Percentiles rank a stretch among this genome's conserved stretches.
These are phyloP conservation scores for Teratosphaeria destructans DNA, from an alignment of 2,329 filamentous ascomycete genomes.

Conservation along the genomic window DNA sequence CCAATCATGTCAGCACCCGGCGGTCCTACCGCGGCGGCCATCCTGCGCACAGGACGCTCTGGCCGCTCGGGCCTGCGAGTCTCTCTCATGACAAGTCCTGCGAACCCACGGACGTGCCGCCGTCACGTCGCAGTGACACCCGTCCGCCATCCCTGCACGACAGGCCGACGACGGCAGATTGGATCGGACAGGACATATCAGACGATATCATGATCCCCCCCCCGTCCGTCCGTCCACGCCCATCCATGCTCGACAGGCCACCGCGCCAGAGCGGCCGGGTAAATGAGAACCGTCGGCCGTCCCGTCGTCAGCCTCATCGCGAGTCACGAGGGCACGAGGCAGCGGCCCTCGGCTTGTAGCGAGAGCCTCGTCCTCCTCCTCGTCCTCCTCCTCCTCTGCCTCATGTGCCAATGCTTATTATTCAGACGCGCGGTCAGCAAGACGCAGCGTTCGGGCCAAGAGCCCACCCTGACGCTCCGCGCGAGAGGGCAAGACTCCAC, in stretches of 20 bases:
- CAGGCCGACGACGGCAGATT: neutral
- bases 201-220: too few relatives aligned
- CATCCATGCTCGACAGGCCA: neutral
- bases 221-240: neutral
- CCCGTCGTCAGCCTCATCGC: neutral
- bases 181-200: too few relatives aligned
- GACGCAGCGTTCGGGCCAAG: neutral
- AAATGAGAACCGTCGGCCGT: neutral
- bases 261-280: neutral
- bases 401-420: neutral
- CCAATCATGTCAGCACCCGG: neutral
- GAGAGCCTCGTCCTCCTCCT: neutral
- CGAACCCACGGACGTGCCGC: neutral
- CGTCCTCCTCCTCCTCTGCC: neutral
- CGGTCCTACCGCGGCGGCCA: neutral
- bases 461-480: neutral
- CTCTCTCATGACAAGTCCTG: neutral
- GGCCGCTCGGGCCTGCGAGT: neutral
- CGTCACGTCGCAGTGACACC: neutral
- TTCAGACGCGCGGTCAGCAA: neutral
- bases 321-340: neutral
- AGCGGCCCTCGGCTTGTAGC: neutral
- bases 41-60: neutral
- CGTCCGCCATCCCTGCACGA: neutral
- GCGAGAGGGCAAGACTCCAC: neutral